phyloP scores from a whole-genome alignment of 2,329 filamentous ascomycete genomes.

The Pseudogymnoascus verrucosus region DNA sequence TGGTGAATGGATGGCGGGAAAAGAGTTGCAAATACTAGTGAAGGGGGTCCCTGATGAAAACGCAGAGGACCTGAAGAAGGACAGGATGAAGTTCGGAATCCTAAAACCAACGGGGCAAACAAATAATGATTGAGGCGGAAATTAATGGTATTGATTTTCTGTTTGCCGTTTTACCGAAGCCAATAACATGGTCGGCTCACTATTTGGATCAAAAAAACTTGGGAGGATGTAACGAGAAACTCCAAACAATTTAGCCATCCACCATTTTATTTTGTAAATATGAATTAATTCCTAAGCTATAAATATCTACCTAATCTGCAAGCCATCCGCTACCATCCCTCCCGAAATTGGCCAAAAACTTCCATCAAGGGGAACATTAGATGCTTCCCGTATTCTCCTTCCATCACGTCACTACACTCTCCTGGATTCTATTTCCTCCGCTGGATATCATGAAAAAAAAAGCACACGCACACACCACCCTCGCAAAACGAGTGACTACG shows the following conservation, averaged over 20 bases:
- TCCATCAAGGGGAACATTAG: background rate
- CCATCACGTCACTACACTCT: background rate
- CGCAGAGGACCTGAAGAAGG: background rate
- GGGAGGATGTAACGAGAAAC: background rate
- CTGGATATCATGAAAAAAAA: slow-evolving; percentile 5
- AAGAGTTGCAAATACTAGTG: background rate
- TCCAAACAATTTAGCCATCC: background rate
- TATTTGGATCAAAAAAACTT: background rate
- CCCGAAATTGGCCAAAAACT: background rate
- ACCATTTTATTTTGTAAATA: background rate
- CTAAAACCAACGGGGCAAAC: background rate
- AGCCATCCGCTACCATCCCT: background rate
- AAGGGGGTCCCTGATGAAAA: background rate
- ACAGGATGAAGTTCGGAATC: background rate
- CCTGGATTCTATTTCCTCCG: background rate
- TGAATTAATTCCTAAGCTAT: slow-evolving; percentile 5
- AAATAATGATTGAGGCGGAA: background rate
- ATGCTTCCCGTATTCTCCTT: background rate
- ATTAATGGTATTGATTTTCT: background rate
- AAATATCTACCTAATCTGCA: slow-evolving; percentile 7
- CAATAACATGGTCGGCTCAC: background rate
- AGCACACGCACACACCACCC: background rate
- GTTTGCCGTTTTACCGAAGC: too few species aligned
- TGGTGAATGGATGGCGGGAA: background rate
- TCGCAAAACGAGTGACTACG: slow-evolving; percentile 5